Evolutionary conservation across 2,329 filamentous ascomycete genomes (phyloP), one percentile per base, ranked within the genome.

Genomic region (Xylariaceae sp.): DNA sequence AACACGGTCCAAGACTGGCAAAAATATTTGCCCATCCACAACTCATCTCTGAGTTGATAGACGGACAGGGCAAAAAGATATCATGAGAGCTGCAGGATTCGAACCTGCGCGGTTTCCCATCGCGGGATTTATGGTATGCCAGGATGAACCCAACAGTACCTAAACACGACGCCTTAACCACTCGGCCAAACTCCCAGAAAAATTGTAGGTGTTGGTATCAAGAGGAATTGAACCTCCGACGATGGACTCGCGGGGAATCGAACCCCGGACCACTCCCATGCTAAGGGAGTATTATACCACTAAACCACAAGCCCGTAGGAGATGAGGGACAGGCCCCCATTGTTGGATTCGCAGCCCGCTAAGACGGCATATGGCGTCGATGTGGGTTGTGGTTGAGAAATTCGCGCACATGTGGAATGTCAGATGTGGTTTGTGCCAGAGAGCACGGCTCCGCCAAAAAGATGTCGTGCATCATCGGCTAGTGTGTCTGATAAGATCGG

Each of bases 251-350:
- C 64, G 64, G 64, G 64, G 64, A 66, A 66, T 65, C 57, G 64
- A 65, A 66, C 64, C 64, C 64, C 64, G 64, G 64, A 66, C 64
- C 64, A 59, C 64, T 65, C 59, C 63, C 64, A 66, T 66, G 64
- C 64, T 66, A 66, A 66, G 64, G 62, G 60, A 65, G 62, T 62
- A 65, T 64, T 62, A 65, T 65, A 65, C 64, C 64, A 65, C 64
- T 65, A 65, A 60, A 64, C 64, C 62, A 66, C 64, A 66, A 66
- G 64, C 64, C 64, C 64, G 10, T 9, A 45, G 10, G 15, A 50
- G 13, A 4, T 5, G 42, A 17, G 50, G 48, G 6, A 39, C 51
- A 7, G 39, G 10, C 39, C 47, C 44, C 52, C 52, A 44, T 7
- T 47, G n/a, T 61, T 51, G 52, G 18, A n/a, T 15, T 30, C 10